These are phyloP conservation scores for Globisporangium heterothallicum DNA, from an alignment of 352 stramenopile genomes.

Conservation along the genomic window DNA sequence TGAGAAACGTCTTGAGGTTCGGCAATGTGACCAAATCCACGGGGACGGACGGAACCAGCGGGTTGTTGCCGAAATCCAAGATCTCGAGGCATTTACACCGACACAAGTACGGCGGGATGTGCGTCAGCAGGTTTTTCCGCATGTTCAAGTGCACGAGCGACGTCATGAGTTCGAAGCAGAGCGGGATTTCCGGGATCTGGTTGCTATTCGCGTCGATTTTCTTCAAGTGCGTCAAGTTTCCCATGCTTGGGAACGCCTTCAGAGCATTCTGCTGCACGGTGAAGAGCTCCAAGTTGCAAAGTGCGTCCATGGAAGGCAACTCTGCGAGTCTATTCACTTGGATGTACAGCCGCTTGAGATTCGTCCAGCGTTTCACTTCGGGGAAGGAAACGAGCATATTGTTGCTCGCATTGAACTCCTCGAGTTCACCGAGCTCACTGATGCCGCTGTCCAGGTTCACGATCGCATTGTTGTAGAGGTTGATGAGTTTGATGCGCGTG, in stretches of 20 bases:
- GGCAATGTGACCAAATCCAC: conserved; percentile 32
- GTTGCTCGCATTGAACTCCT: conserved; percentile 73
- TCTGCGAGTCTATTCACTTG: conserved; percentile 48
- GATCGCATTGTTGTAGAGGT: conserved; percentile 79
- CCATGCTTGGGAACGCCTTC: conserved; percentile 50
- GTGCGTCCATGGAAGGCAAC: conserved; percentile 36
- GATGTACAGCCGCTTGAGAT: conserved; percentile 47
- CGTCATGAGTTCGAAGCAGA: conserved; percentile 45
- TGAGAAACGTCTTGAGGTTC: conserved; percentile 60
- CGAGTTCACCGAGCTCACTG: conserved; percentile 42
- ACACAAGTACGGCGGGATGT: conserved; percentile 40
- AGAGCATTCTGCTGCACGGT: conserved; percentile 63
- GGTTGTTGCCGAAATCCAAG: conserved; percentile 65
- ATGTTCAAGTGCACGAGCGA: conserved; percentile 62
- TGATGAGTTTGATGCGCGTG: conserved; percentile 44
- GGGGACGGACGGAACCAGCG: conserved; percentile 39
- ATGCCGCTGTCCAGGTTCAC: conserved; percentile 38
- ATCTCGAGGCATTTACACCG: conserved; percentile 54
- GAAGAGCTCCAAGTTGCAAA: conserved; percentile 59
- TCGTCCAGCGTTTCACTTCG: conserved; percentile 38
- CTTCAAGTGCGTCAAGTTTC: conserved; percentile 50
- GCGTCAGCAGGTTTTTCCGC: conserved; percentile 47
- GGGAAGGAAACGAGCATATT: conserved; percentile 42
- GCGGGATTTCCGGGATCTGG: conserved; percentile 40
- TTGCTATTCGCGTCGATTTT: conserved; percentile 82